phyloP scores from a whole-genome alignment of 2,329 filamentous ascomycete species.

The Curvularia sp. region DNA sequence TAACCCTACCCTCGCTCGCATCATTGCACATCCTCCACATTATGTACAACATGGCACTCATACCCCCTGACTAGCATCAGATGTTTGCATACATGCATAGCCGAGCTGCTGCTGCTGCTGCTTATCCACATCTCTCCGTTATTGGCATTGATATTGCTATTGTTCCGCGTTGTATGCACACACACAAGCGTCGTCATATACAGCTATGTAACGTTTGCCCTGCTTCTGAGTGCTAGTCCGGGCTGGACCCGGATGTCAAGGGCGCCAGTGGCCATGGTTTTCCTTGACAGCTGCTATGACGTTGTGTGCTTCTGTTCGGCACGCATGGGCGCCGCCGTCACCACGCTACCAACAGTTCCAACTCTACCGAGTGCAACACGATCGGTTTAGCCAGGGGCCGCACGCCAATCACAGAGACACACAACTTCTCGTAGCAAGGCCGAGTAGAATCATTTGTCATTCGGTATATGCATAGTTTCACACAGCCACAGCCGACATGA shows the following conservation, averaged over 20 bases:
- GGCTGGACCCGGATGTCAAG: slow-evolving; percentile 6
- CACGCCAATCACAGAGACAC: not conserved
- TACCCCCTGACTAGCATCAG: not conserved
- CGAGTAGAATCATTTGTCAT: not conserved
- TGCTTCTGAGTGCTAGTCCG: not conserved
- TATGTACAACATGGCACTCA: slow-evolving; percentile 13
- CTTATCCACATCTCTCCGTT: not conserved
- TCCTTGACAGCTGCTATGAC: slow-evolving; percentile 22
- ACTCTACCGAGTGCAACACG: not conserved
- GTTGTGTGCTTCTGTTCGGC: slow-evolving; percentile 17
- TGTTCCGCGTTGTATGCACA: not conserved
- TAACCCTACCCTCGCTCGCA: slow-evolving; percentile 7
- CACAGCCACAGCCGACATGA: slow-evolving; percentile 2
- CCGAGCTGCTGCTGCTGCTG: slow-evolving; percentile 2
- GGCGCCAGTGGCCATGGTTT: slow-evolving; percentile 23
- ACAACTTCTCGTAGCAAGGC: not conserved
- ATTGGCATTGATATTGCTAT: not conserved
- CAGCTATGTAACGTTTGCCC: slow-evolving; percentile 1
- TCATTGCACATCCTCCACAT: slow-evolving; percentile 21
- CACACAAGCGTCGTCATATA: not conserved
- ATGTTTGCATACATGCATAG: not conserved
- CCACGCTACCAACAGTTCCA: slow-evolving; percentile 16
- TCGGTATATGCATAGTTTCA: not conserved
- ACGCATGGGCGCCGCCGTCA: slow-evolving; percentile 16
- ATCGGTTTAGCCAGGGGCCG: not conserved